A percentile compares a stretch with the other conserved stretches of the same genome.
These are phyloP conservation scores for Sarocladium brachiariae DNA, from an alignment of 2,329 filamentous ascomycete species.

Conservation along the genomic window DNA sequence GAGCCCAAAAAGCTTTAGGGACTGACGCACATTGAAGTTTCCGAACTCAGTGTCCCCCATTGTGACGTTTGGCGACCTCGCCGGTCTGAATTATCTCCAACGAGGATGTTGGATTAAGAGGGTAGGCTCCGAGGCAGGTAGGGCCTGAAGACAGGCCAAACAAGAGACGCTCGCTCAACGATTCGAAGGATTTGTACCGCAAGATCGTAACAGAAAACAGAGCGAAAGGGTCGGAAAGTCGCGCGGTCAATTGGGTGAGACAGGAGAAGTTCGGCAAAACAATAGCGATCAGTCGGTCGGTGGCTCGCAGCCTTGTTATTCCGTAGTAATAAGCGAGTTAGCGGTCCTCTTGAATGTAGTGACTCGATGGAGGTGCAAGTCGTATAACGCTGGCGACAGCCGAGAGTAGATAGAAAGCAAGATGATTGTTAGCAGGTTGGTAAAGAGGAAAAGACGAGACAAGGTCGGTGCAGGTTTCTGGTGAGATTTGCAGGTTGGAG, in stretches of 20 bases:
- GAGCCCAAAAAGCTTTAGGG: not conserved
- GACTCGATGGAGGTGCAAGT: not conserved
- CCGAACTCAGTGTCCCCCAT: slow-evolving; percentile 58
- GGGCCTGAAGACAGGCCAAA: not conserved
- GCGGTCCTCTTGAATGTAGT: not conserved
- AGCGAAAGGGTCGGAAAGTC: not conserved
- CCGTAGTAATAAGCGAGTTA: not conserved
- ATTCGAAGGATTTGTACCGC: not conserved
- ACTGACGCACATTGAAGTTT: slow-evolving; percentile 46
- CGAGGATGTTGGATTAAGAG: not conserved
- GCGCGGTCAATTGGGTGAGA: not conserved
- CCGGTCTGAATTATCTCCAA: not conserved
- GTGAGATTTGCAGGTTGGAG: slow-evolving; percentile 4
- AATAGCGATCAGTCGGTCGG: not conserved
- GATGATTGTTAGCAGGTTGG: not conserved
- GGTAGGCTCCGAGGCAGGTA: not conserved
- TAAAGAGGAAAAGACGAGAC: not conserved
- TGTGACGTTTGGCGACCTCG: slow-evolving; percentile 18
- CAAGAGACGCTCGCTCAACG: not conserved
- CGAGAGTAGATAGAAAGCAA: not conserved
- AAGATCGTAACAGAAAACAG: not conserved
- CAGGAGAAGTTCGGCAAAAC: not conserved
- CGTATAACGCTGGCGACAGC: not conserved
- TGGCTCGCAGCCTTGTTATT: not conserved
- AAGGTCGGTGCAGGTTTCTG: slow-evolving; percentile 3